Base-by-base conservation (phyloP, 176 grass and related monocot genomes). In the Cenchrus purpureus region DNA sequence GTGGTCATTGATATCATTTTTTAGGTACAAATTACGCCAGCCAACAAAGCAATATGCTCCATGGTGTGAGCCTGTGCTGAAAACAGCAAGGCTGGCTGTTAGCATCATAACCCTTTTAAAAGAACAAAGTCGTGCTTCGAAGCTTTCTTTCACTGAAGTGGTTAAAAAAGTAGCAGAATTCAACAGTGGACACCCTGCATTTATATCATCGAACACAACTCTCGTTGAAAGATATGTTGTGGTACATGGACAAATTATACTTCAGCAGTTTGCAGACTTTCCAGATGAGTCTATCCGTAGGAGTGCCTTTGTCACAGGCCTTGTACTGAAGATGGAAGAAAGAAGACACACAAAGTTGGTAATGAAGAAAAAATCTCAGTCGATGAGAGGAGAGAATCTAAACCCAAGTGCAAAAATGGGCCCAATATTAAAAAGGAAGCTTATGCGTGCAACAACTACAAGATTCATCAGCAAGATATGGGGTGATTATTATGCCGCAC, bases 361-460 rank as follows among this genome's bases (percentile, higher is more conserved):
- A 9, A 88, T 88, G 82, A 94, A 94, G 87, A 92, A 92, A 74
- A 93, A 88, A 79, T 51, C 79, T 74, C 49, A 80, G 65, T 53
- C 44, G 1, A 77, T 20, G 22, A 94, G 87, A 79, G 86, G 83
- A 48, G 85, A 63, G 74, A 97, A 97, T 85, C 70, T 88, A 74
- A 94, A 97, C 17, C 89, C 94, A 40, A 92, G 85, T 61, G 91
- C 91, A 76, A 85, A 58, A 75, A 86, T 89, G 79, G 79, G 82
- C 0, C 89, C 82, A 37, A 44, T 66, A 74, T 55, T 81, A 9
- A 93, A 70, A 70, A 86, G 52, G 46, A 94, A 97, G 77, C 74
- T 81, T n/a, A 97, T 97, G 94, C 89, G 91, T 79, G 94, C 91
- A 17, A 97, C 94, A 19, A 94, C 94, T 52, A 97, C 94, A 64